Percentiles rank a stretch among this genome's conserved stretches.
Evolutionary conservation across 768 basidiomycete genomes (phyloP).

Genomic region (Suillus weaverae): DNA sequence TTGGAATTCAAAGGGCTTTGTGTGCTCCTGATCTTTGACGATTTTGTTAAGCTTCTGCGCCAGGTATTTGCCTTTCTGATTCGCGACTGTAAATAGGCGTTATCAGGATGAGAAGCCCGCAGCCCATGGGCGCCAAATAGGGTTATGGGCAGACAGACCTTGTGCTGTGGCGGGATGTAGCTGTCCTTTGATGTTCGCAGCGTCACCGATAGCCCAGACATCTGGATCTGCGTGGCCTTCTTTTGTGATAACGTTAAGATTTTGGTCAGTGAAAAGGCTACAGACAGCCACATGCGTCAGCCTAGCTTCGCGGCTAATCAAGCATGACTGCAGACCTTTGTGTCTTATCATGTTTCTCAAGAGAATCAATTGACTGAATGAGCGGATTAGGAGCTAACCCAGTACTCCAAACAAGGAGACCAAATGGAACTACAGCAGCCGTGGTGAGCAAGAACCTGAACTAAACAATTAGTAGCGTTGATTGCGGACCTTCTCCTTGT

Average conservation of each 20-base stretch:
- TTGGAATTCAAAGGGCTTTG: conserved; percentile 65
- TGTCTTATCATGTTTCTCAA: conserved; percentile 62
- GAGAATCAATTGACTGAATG: conserved; percentile 55
- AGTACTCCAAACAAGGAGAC: conserved; percentile 86
- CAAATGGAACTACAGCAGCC: conserved; percentile 61
- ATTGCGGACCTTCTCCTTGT: conserved; percentile 58
- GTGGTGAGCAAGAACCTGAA: conserved; percentile 6
- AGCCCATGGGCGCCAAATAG: conserved; percentile 18
- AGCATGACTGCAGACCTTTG: conserved; percentile 41
- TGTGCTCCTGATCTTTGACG: conserved; percentile 46
- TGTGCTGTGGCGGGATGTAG: conserved; percentile 84
- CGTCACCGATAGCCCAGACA: conserved; percentile 84
- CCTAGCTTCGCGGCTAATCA: conserved; percentile 19
- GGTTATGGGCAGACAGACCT: conserved; percentile 40
- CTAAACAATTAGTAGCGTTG: conserved; percentile 9
- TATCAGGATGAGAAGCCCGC: conserved; percentile 19
- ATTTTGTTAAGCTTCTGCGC: conserved; percentile 65
- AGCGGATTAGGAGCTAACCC: conserved; percentile 83
- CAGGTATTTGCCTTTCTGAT: conserved; percentile 73
- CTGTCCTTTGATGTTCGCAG: conserved; percentile 55
- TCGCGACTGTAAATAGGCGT: conserved; percentile 52
- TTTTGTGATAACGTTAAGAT: conserved; percentile 59
- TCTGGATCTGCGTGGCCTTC: conserved; percentile 58
- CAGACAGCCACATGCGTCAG: conserved; percentile 14
- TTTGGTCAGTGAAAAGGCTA: conserved; percentile 52